Base-by-base conservation (phyloP, 2,329 filamentous ascomycete genomes). In the Aurifilum marmelostoma region DNA sequence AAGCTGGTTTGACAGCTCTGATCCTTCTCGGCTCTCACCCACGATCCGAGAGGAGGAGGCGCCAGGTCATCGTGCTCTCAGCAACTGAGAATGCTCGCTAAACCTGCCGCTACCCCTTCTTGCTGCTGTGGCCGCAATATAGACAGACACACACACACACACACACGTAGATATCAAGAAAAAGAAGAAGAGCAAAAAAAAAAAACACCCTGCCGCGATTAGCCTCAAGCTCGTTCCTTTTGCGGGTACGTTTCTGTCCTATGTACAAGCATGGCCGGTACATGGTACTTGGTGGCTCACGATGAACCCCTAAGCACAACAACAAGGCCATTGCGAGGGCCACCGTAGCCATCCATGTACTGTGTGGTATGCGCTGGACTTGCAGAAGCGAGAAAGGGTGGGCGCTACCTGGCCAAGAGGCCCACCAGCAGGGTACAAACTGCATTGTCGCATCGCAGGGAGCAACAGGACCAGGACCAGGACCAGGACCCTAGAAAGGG, bases 311-410 rank as follows among this genome's bases (percentile, higher is more conserved):
- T 29, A 7, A 12, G n/a, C 21, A 41, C 21, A n/a, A 52, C 52
- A 11, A 47, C 43, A 41, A 56, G 18, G 47, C 47, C n/a, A 11
- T 50, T 37, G 37, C 24, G 54, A 37, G 8, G 27, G 43, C 39
- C 24, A 61, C 24, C 24, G 47, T 50, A 41, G 65, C 60, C 41
- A 47, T n/a, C 18, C 67, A 67, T 69, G 67, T 69, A 34, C 4
- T 34, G 34, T 34, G 8, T 34, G 8, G 34, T 34, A 34, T 34
- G 34, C 34, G 69, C 61, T 71, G 69, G 67, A 69, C 69, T 47
- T 69, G 69, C 69, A 71, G 68, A 56, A 67, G 66, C 64, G 41
- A 62, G n/a, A 2, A 18, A 50, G 41, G 24, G 27, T 47, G 43
- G n/a, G n/a, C 3, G 14, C n/a, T 63, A 29, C 64, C 39, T 59